Evolutionary conservation across 371 early-diverging fungal species (phyloP), one percentile per base, ranked within the genome.

Genomic region (Capillidium heterosporum): DNA sequence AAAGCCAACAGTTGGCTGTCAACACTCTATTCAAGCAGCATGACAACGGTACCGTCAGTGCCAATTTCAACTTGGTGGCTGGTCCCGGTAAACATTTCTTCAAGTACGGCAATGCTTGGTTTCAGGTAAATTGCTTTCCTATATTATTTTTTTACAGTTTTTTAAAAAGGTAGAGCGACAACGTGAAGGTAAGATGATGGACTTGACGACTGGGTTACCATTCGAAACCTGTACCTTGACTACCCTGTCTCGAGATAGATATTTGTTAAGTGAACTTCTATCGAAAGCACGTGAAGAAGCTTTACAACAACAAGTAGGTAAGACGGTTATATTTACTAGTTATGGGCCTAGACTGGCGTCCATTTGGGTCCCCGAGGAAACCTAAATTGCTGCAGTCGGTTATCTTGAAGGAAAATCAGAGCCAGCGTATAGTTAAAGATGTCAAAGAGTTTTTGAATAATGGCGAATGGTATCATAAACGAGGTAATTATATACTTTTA

Each of bases 261-360:
- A 70, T 0, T 72, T 93, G 0, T 82, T 97, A 57, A 63, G 74
- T 1, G 69, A 74, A 0, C 68, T 97, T 29, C 69, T 97, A 27
- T 63, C 75, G n/a, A 90, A 91, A 56, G 88, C 96, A 8, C 85
- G 84, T 58, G 69, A 69, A 52, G 69, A 78, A 63, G 96, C 96
- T 11, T 60, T 95, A 41, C 73, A 80, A 47, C 80, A 83, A 59
- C 87, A 93, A 67, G 87, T 85, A 55, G 95, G 95, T 15, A 92
- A 92, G 59, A 93, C 91, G 0, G 95, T 95, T 10, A 73, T 97
- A 44, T 95, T 89, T 67, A 91, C 91, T 0, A 85, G 86, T 44
- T 89, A 80, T 70, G 98, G 95, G 0, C 88, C 89, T n/a, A 0
- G 96, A 97, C 57, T 97, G 98, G 98, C 72, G 93, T 51, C 93